Conservation (phyloP, 495 filamentous ascomycete genomes). For the Podospora fimiseda region DNA sequence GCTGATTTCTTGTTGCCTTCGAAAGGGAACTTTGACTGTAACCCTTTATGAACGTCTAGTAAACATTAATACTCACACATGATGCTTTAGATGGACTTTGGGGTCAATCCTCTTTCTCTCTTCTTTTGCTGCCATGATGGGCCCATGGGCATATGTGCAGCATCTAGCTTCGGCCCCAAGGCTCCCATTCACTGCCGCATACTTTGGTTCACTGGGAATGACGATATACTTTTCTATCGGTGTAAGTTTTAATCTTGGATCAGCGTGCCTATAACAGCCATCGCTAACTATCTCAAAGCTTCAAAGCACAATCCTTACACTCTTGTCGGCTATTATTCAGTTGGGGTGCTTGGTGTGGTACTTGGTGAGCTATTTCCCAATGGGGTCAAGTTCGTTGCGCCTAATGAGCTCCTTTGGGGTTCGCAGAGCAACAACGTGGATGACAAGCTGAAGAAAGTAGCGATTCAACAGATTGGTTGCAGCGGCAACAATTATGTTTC, state of each 20-base stretch:
- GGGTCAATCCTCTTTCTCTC: slow-evolving; percentile 84
- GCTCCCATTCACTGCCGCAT: slow-evolving; percentile 90
- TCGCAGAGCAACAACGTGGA: slow-evolving; percentile 78
- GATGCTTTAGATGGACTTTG: slow-evolving; percentile 73
- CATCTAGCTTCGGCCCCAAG: slow-evolving; percentile 81
- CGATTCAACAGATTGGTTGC: neutral
- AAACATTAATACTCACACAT: slow-evolving; percentile 3
- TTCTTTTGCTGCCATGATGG: slow-evolving; percentile 93
- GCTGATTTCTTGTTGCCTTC: too few species aligned
- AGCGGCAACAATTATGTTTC: too few species aligned
- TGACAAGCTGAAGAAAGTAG: slow-evolving; percentile 56
- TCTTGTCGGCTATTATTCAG: slow-evolving; percentile 77
- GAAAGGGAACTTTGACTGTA: too few species aligned
- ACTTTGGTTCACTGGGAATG: slow-evolving; percentile 88
- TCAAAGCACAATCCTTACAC: slow-evolving; percentile 70
- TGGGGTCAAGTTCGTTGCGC: slow-evolving; percentile 84
- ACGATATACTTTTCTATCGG: slow-evolving; percentile 88
- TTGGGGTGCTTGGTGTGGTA: slow-evolving; percentile 84
- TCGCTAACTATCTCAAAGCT: slow-evolving; percentile 48
- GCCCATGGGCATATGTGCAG: slow-evolving; percentile 69
- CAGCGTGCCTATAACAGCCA: neutral
- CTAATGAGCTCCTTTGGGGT: slow-evolving; percentile 82
- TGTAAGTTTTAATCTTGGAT: slow-evolving; percentile 69
- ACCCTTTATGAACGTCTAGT: neutral
- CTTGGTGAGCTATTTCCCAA: slow-evolving; percentile 94